Evolutionary conservation across 2,329 filamentous ascomycete genomes (phyloP).

Genomic region (Cladosporium cucumerinum): DNA sequence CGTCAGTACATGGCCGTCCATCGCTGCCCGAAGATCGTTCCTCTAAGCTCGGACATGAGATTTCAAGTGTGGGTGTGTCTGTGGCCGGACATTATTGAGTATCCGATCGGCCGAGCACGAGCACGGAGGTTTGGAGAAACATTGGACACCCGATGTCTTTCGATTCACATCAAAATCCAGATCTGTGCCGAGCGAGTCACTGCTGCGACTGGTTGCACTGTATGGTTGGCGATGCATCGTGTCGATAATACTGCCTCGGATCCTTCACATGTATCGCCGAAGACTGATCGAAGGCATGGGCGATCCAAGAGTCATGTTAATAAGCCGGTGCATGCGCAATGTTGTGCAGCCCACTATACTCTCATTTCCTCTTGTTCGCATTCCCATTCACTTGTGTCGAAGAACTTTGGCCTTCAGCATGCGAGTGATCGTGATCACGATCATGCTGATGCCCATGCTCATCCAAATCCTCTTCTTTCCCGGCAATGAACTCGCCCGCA

Average conservation of each 20-base stretch:
- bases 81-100: neutral
- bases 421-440: constrained; percentile 23
- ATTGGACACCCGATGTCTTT: neutral
- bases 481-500: constrained; percentile 64
- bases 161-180: neutral
- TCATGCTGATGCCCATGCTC: constrained; percentile 30
- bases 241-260: neutral
- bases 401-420: constrained; percentile 11
- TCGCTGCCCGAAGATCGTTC: neutral
- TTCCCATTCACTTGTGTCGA: constrained; percentile 19
- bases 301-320: neutral
- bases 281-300: neutral
- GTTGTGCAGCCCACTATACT: neutral
- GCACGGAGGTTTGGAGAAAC: neutral
- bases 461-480: constrained; percentile 19
- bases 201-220: neutral
- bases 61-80: neutral
- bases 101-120: neutral
- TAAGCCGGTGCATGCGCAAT: neutral
- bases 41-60: neutral
- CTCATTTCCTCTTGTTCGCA: constrained; percentile 23
- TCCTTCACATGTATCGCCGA: neutral
- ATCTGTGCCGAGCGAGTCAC: neutral
- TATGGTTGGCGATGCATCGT: neutral
- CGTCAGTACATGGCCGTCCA: neutral